These are phyloP conservation scores for Leptodontidium sp. DNA, from an alignment of 2,329 filamentous ascomycete species.

Conservation along the genomic window DNA sequence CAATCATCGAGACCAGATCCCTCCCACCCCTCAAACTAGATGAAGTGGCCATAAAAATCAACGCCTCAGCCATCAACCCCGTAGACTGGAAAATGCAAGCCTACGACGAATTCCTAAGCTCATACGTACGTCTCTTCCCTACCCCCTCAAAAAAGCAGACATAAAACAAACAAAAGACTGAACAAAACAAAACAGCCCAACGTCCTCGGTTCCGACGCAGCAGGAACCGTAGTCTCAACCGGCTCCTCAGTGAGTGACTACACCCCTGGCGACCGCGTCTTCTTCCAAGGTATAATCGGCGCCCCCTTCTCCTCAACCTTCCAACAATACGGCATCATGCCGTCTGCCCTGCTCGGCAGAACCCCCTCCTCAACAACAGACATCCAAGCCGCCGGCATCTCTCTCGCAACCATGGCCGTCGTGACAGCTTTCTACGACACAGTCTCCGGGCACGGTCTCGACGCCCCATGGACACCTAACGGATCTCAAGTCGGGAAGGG, in stretches of 20 bases:
- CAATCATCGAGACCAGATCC: not conserved
- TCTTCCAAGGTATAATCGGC: constrained; percentile 6
- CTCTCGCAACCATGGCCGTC: not conserved
- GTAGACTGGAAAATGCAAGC: constrained; percentile 4
- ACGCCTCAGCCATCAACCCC: not conserved
- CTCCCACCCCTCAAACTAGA: not conserved
- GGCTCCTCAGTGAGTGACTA: not conserved
- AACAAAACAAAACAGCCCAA: not conserved
- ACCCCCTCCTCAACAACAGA: not conserved
- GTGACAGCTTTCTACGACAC: not conserved
- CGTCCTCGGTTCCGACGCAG: constrained; percentile 2
- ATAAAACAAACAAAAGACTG: too few relatives aligned
- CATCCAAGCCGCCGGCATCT: not conserved
- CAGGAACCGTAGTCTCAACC: not conserved
- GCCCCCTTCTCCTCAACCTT: not conserved
- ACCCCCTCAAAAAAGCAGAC: not conserved
- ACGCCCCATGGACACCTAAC: not conserved
- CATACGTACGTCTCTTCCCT: not conserved
- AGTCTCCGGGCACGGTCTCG: not conserved
- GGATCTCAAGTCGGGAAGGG: not conserved
- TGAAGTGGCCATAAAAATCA: not conserved
- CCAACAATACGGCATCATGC: constrained; percentile 1
- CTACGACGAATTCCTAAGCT: not conserved
- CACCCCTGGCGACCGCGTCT: not conserved
- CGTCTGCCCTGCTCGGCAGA: not conserved